phyloP scores from a whole-genome alignment of 2,329 filamentous ascomycete genomes.

The Mycosphaerella sp. region DNA sequence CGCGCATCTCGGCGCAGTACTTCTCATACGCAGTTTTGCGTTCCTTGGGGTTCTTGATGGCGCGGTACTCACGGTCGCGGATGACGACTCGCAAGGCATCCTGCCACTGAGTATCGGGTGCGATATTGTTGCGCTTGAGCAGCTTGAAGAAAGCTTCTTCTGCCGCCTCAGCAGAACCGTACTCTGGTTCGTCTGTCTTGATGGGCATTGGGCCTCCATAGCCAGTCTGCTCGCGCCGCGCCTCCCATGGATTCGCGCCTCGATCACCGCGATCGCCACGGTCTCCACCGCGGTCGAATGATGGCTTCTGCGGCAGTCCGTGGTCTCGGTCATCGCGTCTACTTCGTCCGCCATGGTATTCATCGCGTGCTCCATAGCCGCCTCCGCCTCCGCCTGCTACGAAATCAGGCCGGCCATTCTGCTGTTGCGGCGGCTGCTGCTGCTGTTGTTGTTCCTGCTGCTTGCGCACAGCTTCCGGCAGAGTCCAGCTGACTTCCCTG shows the following conservation, averaged over 20 bases:
- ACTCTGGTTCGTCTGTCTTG: slow-evolving; percentile 55
- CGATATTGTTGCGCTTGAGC: slow-evolving; percentile 74
- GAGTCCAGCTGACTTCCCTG: slow-evolving; percentile 89
- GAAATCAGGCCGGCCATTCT: slow-evolving; percentile 40
- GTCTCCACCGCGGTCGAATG: slow-evolving; percentile 27
- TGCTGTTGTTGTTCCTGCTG: slow-evolving; percentile 16
- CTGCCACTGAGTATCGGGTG: slow-evolving; percentile 89
- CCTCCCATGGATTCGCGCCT: slow-evolving; percentile 31
- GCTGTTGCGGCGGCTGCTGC: slow-evolving; percentile 22
- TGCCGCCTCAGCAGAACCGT: slow-evolving; percentile 74
- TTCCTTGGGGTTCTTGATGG: slow-evolving; percentile 87
- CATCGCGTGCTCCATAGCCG: slow-evolving; percentile 26
- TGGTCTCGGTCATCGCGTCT: slow-evolving; percentile 34
- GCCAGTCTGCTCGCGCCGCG: slow-evolving; percentile 28
- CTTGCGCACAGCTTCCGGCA: slow-evolving; percentile 51
- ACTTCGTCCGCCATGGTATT: slow-evolving; percentile 14
- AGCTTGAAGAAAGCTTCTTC: slow-evolving; percentile 91
- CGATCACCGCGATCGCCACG: slow-evolving; percentile 23
- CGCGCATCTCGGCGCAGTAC: slow-evolving; percentile 81
- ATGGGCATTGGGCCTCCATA: slow-evolving; percentile 33
- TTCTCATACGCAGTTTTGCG: slow-evolving; percentile 89
- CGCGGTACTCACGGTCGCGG: slow-evolving; percentile 86
- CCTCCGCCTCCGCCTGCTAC: slow-evolving; percentile 46
- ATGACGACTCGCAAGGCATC: slow-evolving; percentile 80
- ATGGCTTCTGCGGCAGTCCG: slow-evolving; percentile 39